Evolutionary conservation across 306 rosid species (phyloP).

Genomic region (Malus sylvestris): DNA sequence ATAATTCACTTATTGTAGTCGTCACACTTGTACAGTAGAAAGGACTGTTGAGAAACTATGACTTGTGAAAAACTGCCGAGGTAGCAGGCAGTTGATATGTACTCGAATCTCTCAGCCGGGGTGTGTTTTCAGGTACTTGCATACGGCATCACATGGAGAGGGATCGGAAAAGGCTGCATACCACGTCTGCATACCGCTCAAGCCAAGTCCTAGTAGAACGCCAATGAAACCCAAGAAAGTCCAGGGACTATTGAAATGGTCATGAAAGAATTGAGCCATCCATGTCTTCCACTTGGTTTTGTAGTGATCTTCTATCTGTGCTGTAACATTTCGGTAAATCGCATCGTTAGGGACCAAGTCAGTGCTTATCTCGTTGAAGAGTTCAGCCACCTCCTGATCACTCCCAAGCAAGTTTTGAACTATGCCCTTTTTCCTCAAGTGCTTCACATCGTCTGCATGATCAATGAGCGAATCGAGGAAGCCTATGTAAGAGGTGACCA

Average conservation of each 20-base stretch:
- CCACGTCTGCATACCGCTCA: neutral
- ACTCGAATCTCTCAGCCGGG: too few species aligned
- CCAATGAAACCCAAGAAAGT: neutral
- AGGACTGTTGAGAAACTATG: too few species aligned
- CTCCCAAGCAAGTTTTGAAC: neutral
- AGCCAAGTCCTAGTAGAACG: neutral
- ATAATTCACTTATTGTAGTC: too few species aligned
- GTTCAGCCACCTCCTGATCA: neutral
- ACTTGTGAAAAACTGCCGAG: too few species aligned
- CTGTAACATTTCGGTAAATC: neutral
- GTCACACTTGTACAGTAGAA: too few species aligned
- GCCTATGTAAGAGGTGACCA: slow-evolving; percentile 8
- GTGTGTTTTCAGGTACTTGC: too few species aligned
- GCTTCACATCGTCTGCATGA: neutral
- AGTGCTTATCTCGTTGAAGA: slow-evolving; percentile 2
- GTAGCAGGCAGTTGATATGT: too few species aligned
- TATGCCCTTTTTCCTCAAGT: neutral
- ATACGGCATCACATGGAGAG: neutral
- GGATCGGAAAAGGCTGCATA: neutral
- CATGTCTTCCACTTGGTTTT: neutral
- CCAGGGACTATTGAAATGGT: slow-evolving; percentile 6
- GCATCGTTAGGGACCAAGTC: neutral
- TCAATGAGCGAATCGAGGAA: slow-evolving; percentile 13
- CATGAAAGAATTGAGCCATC: neutral
- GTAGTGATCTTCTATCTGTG: neutral